Base-by-base conservation (phyloP, 225 moss, liverwort and hornwort genomes). In the Polytrichum formosum region DNA sequence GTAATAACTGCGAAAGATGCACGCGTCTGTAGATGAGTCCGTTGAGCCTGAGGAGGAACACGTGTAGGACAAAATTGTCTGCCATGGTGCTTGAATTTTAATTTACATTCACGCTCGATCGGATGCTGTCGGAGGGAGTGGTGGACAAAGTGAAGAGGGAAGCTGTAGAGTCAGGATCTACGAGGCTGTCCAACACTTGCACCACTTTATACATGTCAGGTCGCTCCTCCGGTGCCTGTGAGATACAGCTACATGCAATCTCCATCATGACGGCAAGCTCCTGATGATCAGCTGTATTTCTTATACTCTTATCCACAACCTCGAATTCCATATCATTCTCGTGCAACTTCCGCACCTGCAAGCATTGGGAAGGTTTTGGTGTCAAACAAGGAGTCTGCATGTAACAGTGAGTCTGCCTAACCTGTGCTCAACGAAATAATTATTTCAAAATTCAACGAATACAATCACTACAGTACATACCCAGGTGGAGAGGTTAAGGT, bases 201-300 rank as follows among this genome's bases (percentile, higher is more conserved):
- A 80, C 77, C 3, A 85, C 35, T 71, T 73, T 80, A 67, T 78
- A 55, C 88, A 85, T 88, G 5, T 63, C 56, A 55, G 80, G 88
- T 63, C 82, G 80, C 6, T 77, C 82, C 53, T 80, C 75, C 28
- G 82, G 80, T 26, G 1, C 53, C 17, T 79, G 66, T 3, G 77
- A 80, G 28, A 88, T 61, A 54, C 88, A 88, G 62, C 75, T 77
- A 73, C 85, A 82, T 27, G 88, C 85, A 55, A 85, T 71, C 59
- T 88, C 85, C 61, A 88, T 1, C 21, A 75, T 75, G 8, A 73
- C 75, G 35, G 61, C 75, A 23, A 88, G 77, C 72, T 82, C 84
- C 56, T 73, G 63, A 18, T 80, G 67, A 18, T 84, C 75, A 35
- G 69, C 74, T 18, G 72, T 74, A 65, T 85, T 80, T 58, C 54